Percentiles rank a stretch among this genome's conserved stretches.
phyloP scores from a whole-genome alignment of 176 grass and related monocot genomes.

The Paspalum vaginatum region DNA sequence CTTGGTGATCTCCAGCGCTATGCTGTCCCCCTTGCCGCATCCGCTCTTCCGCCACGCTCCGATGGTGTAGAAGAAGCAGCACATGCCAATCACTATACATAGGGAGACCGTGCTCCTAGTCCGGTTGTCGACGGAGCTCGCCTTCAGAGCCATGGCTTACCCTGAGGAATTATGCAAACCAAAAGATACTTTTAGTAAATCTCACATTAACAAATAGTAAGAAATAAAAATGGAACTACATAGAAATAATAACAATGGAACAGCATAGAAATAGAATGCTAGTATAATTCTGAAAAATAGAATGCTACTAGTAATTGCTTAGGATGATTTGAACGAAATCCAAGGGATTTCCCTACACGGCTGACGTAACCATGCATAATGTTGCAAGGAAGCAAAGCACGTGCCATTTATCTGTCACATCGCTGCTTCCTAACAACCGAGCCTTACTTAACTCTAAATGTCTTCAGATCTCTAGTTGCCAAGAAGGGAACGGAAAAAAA shows the following conservation, averaged over 20 bases:
- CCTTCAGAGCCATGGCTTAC: slow-evolving; percentile 68
- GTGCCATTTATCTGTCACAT: slow-evolving; percentile 21
- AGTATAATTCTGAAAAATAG: neutral
- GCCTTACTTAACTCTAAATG: slow-evolving; percentile 9
- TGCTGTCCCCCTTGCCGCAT: slow-evolving; percentile 91
- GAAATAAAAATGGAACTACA: too few species aligned
- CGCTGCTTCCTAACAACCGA: slow-evolving; percentile 32
- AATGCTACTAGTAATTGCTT: too few species aligned
- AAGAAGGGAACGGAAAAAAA: neutral
- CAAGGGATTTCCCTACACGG: neutral
- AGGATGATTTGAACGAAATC: neutral
- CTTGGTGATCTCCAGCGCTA: slow-evolving; percentile 86
- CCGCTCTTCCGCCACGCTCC: slow-evolving; percentile 95
- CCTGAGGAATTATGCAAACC: slow-evolving; percentile 27
- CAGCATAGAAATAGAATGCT: neutral
- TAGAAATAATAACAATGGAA: too few species aligned
- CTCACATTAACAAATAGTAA: too few species aligned
- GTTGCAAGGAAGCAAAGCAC: neutral
- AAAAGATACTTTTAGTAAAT: neutral
- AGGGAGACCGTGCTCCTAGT: slow-evolving; percentile 72
- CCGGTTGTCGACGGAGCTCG: slow-evolving; percentile 60
- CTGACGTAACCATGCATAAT: slow-evolving; percentile 18
- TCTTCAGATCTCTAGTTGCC: slow-evolving; percentile 26
- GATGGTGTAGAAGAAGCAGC: slow-evolving; percentile 92
- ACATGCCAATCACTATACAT: slow-evolving; percentile 82